Evolutionary conservation across 441 rosid species (phyloP).

Genomic region (Corymbia calophylla): DNA sequence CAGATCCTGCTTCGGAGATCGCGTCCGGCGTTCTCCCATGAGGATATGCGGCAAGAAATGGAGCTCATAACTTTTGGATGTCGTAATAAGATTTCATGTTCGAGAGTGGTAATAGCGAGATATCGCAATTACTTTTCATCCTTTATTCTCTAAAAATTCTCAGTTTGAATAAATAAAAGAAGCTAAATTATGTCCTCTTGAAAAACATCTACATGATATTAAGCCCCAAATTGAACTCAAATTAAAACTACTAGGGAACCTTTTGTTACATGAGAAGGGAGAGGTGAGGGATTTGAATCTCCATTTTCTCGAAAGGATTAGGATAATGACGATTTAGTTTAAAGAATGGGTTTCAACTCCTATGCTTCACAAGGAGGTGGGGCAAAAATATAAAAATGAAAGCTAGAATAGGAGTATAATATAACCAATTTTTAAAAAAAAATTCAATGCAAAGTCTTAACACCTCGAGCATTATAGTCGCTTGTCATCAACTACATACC

Average conservation of each 20-base stretch:
- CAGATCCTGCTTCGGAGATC: not conserved
- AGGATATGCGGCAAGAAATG: not conserved
- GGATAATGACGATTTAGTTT: no score
- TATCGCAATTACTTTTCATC: not conserved
- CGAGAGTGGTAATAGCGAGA: not conserved
- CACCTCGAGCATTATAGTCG: not conserved
- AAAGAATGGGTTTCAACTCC: no score
- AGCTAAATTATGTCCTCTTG: not conserved
- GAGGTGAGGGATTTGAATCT: no score
- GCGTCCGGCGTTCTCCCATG: not conserved
- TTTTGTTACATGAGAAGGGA: no score
- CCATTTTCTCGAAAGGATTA: no score
- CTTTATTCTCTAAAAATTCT: not conserved
- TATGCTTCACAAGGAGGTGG: no score
- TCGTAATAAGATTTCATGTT: not conserved
- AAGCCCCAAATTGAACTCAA: not conserved
- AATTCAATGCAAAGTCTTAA: not conserved
- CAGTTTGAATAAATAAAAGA: not conserved
- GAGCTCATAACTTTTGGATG: not conserved
- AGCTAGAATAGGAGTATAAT: no score
- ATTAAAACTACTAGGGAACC: no score
- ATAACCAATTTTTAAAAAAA: no score
- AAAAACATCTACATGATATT: not conserved
- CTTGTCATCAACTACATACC: not conserved
- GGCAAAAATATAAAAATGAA: no score